Base-by-base conservation (phyloP, 345 rosid genomes). In the Syzygium oleosum region DNA sequence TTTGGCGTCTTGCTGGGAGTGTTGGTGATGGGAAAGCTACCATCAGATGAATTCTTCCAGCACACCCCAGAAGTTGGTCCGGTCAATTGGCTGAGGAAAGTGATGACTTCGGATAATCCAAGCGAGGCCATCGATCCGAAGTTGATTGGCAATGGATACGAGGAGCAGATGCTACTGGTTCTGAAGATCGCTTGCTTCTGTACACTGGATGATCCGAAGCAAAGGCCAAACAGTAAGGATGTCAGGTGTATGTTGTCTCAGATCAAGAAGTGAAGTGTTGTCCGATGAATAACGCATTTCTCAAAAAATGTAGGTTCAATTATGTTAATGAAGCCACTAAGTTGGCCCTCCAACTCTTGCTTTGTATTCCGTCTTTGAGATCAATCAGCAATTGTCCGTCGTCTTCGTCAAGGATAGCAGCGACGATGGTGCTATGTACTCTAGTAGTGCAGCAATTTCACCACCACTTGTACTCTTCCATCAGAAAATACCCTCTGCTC, bases 201-300 rank as follows among this genome's bases (percentile, higher is more conserved):
- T 91, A 96, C 98, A 63, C 17, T 90, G 89, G 98, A 96, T 52
- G 90, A 95, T 86, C 98, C 98, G 5, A 95, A 93, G 91, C 93
- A 97, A 88, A 96, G 99, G 92, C 99, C 98, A 1, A 93, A 93
- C 91, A 95, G 97, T 78, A 97, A 92, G 91, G 95, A 96, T 85
- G 95, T 93, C 58, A 88, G 93, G 91, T 93, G 94, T 85, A 97
- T 97, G 98, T 68, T 96, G 89, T 86, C 92, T 54, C 97, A 96
- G 86, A 93, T 95, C 88, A 91, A 90, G 85, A 89, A 87, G 55
- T 90, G 91, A 90, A 84, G 59, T 0, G 83, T 5, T 6, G 73
- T 61, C 38, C 38, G 0, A 13, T 3, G 0, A 61, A 61, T 29
- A 19, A 61, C 31, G 34, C 16, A 31, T n/a, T n/a, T 1, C 73